These are phyloP conservation scores for Pseudohalonectria lignicola DNA, from an alignment of 2,329 filamentous ascomycete species.

Conservation along the genomic window DNA sequence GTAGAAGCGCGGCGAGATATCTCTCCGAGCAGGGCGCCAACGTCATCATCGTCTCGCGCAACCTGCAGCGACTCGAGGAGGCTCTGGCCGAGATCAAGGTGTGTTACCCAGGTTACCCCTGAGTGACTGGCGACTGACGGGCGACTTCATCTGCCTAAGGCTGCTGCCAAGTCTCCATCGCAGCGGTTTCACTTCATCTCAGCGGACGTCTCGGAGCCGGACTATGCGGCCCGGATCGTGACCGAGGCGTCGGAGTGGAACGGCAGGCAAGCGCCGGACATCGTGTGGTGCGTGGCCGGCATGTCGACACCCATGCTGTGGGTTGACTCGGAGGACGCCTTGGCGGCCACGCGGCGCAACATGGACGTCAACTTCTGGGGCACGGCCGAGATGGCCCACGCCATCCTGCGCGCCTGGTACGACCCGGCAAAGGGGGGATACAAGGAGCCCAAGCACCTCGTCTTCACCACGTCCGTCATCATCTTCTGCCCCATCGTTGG, in stretches of 20 bases:
- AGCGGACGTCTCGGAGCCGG: constrained; percentile 64
- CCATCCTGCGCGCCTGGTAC: constrained; percentile 61
- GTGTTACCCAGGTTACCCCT: neutral
- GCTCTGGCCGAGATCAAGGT: constrained; percentile 58
- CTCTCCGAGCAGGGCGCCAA: constrained; percentile 78
- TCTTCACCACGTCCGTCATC: constrained; percentile 73
- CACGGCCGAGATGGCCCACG: constrained; percentile 74
- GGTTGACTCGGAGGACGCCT: constrained; percentile 62
- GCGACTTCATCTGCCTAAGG: constrained; percentile 26
- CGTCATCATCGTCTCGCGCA: constrained; percentile 75
- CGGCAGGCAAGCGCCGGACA: constrained; percentile 57
- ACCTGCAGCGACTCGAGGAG: constrained; percentile 59
- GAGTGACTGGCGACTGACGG: neutral
- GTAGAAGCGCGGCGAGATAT: constrained; percentile 60
- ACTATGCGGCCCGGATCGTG: constrained; percentile 61
- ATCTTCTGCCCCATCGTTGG: constrained; percentile 71
- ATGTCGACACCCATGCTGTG: constrained; percentile 65
- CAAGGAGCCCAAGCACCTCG: constrained; percentile 58
- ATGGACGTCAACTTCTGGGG: constrained; percentile 95
- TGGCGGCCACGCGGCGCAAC: constrained; percentile 57
- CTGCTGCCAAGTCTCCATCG: constrained; percentile 52
- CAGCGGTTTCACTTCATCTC: constrained; percentile 79
- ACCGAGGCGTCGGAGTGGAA: constrained; percentile 72
- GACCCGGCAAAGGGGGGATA: constrained; percentile 15
- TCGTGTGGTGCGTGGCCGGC: constrained; percentile 88